phyloP scores from a whole-genome alignment of 306 rosid genomes.

The Prunus fruticosa region DNA sequence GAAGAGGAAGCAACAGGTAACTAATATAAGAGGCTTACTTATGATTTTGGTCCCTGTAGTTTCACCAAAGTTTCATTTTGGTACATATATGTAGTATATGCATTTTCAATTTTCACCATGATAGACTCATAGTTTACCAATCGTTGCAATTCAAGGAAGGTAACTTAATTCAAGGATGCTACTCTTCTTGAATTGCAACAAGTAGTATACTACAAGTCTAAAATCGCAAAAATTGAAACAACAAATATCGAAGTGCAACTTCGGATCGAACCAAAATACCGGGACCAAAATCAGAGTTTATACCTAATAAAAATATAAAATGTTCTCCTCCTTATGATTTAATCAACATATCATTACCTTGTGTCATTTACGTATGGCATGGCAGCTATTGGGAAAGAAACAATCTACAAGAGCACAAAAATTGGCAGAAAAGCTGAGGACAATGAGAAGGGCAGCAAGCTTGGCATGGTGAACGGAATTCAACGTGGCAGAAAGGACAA shows the following conservation, averaged over 20 bases:
- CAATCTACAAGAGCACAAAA: conserved; percentile 36
- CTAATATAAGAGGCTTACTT: background rate
- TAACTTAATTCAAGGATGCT: background rate
- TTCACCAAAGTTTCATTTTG: background rate
- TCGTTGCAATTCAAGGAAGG: background rate
- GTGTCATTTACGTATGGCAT: background rate
- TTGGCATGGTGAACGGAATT: conserved; percentile 39
- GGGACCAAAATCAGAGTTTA: background rate
- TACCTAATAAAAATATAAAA: background rate
- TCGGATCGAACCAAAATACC: background rate
- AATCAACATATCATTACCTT: background rate
- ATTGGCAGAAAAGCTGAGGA: conserved; percentile 39
- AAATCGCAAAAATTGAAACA: background rate
- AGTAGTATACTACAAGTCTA: background rate
- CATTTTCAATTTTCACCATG: background rate
- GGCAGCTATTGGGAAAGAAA: conserved; percentile 36
- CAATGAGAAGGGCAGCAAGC: conserved; percentile 53
- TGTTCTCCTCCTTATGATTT: background rate
- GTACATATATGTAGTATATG: background rate
- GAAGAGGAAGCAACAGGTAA: conserved; percentile 55
- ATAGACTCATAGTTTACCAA: background rate
- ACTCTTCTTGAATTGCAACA: background rate
- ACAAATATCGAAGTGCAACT: background rate
- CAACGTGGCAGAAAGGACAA: background rate
- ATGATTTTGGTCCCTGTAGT: background rate